phyloP scores from a whole-genome alignment of 257 asterid species.

The Haberlea rhodopensis region DNA sequence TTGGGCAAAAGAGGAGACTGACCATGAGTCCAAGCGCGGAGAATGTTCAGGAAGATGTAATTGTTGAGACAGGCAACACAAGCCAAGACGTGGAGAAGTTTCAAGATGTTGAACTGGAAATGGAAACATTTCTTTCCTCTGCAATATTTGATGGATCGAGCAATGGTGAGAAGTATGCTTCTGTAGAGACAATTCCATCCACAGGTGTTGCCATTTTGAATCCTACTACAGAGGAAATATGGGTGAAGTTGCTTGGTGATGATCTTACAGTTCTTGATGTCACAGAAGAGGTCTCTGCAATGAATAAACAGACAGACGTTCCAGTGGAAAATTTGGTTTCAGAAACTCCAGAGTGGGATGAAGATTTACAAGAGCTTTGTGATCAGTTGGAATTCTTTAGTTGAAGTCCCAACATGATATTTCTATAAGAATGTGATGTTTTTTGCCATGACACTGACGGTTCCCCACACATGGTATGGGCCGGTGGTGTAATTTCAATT shows the following conservation, averaged over 20 bases:
- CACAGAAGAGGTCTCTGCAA: constrained; percentile 19
- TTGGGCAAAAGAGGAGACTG: constrained; percentile 80
- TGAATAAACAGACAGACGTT: constrained; percentile 29
- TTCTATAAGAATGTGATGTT: not conserved
- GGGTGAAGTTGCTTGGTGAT: constrained; percentile 60
- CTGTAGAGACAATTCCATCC: constrained; percentile 21
- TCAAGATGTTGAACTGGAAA: constrained; percentile 31
- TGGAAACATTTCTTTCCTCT: constrained; percentile 43
- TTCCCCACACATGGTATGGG: constrained; percentile 2
- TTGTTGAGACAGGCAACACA: constrained; percentile 21
- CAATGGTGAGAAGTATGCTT: constrained; percentile 27
- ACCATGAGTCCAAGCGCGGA: constrained; percentile 57
- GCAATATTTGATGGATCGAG: constrained; percentile 48
- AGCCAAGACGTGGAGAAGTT: constrained; percentile 35
- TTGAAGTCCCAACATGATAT: not conserved
- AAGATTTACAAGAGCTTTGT: constrained; percentile 46
- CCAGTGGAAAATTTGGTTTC: constrained; percentile 64
- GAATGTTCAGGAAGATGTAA: constrained; percentile 33
- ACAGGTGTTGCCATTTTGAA: constrained; percentile 26
- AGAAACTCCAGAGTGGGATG: constrained; percentile 58
- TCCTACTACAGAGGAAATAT: constrained; percentile 36
- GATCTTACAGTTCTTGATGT: constrained; percentile 32
- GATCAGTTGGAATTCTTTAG: constrained; percentile 42
- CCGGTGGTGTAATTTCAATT: not conserved
- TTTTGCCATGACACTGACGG: constrained; percentile 2